A percentile compares a stretch with the other conserved stretches of the same genome.
Evolutionary conservation across 345 rosid species (phyloP).

Genomic region (Eucalyptus cloeziana): DNA sequence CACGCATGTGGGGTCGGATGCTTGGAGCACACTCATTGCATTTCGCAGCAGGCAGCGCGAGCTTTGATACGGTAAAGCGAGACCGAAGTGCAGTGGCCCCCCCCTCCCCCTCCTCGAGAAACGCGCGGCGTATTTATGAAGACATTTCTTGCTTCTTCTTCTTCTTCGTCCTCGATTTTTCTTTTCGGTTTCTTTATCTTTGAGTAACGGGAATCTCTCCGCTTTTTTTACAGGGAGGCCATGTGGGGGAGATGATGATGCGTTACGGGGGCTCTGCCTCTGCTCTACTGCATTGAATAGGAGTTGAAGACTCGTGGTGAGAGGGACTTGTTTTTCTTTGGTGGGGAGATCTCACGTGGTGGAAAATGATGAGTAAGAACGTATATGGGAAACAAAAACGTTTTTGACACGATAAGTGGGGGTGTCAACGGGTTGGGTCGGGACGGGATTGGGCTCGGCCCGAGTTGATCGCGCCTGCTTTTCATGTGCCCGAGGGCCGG

Average conservation of each 20-base stretch:
- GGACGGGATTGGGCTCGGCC: not conserved
- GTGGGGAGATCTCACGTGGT: not conserved
- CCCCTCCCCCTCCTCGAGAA: not conserved
- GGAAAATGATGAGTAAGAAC: not conserved
- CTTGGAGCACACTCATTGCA: slow-evolving; percentile 60
- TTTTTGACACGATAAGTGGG: not conserved
- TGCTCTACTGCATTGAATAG: not conserved
- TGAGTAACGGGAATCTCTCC: not conserved
- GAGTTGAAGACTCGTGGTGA: not conserved
- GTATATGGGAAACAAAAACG: not conserved
- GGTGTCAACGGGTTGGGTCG: not conserved
- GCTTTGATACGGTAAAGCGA: not conserved
- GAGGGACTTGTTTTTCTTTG: not conserved
- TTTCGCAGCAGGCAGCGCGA: not conserved
- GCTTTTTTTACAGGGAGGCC: not conserved
- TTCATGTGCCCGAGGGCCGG: not conserved
- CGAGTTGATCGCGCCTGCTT: fast-evolving
- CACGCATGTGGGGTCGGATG: slow-evolving; percentile 47
- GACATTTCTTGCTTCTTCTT: not conserved
- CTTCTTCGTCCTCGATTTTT: not conserved
- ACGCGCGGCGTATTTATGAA: not conserved
- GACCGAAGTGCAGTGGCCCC: not conserved
- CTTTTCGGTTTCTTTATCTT: not conserved
- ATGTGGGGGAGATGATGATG: not conserved
- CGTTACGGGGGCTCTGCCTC: not conserved